phyloP scores from a whole-genome alignment of 345 rosid genomes.

The Chamaenerion angustifolium region DNA sequence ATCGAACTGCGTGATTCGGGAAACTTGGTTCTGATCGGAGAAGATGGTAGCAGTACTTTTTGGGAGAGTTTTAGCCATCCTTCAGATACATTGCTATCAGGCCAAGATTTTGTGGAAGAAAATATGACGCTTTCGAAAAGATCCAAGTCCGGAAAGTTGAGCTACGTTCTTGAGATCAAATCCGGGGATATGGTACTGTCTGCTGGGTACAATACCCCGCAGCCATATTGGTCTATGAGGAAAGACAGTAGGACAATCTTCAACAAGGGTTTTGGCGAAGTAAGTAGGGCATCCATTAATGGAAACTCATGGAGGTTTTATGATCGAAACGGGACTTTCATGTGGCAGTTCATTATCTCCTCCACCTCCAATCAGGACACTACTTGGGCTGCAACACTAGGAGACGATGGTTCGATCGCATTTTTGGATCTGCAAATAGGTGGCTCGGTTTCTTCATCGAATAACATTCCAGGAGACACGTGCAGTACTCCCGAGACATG shows the following conservation, averaged over 20 bases:
- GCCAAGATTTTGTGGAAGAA: slow-evolving; percentile 47
- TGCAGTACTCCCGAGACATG: slow-evolving; percentile 70
- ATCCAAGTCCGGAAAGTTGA: slow-evolving; percentile 31
- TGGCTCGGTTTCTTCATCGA: slow-evolving; percentile 18
- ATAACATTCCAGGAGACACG: slow-evolving; percentile 47
- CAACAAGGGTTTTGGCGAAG: slow-evolving; percentile 31
- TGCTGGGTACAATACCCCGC: slow-evolving; percentile 43
- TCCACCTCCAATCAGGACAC: slow-evolving; percentile 24
- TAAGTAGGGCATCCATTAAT: slow-evolving; percentile 28
- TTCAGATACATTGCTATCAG: slow-evolving; percentile 46
- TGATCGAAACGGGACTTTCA: slow-evolving; percentile 29
- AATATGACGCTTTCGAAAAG: slow-evolving; percentile 51
- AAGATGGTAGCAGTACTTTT: slow-evolving; percentile 14
- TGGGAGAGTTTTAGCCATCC: slow-evolving; percentile 97
- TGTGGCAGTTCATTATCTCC: slow-evolving; percentile 43
- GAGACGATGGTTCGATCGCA: slow-evolving; percentile 44
- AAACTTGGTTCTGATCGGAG: slow-evolving; percentile 50
- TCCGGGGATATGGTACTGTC: slow-evolving; percentile 65
- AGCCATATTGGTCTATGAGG: slow-evolving; percentile 72
- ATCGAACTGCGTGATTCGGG: slow-evolving; percentile 71
- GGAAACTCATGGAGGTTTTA: slow-evolving; percentile 76
- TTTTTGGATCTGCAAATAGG: slow-evolving; percentile 33
- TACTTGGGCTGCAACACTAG: slow-evolving; percentile 69
- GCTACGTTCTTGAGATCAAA: slow-evolving; percentile 57
- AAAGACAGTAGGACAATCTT: slow-evolving; percentile 26